Evolutionary conservation across 177 flowering plant species (phyloP), one percentile per base, ranked within the genome.

Genomic region (Telopea speciosissima): DNA sequence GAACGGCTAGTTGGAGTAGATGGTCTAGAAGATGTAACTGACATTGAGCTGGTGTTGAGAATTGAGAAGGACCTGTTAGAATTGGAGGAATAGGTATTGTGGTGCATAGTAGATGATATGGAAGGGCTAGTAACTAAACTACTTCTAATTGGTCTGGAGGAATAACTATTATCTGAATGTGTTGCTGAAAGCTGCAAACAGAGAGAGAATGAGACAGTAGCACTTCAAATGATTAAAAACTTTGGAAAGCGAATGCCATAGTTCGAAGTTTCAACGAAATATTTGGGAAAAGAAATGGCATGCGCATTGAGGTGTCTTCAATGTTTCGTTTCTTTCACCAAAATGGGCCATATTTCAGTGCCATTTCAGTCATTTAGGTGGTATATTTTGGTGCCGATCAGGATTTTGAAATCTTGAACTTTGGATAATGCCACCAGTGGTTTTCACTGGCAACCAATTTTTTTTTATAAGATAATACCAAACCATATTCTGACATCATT

Each of bases 11-110:
- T 77, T 16, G 98, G 97, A 36, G 96, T 85, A 68, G 98, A 87
- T 59, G 96, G 94, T 81, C 97, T 83, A 31, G 78, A 86, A 66
- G 98, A 91, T 67, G 97, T 83, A 45, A 95, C 90, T 0, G 99
- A 92, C 60, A 89, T 88, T 1, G 97, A 89, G 80, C 99, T 95
- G 23, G 96, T 92, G 74, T 89, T 95, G 25, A 95, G 94, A 66
- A 91, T 78, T 58, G 88, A 77, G 66, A 85, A 66, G 33, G 88
- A 81, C 79, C 84, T 84, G 71, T 81, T 68, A 23, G 72, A 25
- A 44, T 72, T 85, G 26, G 94, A 87, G 31, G 88, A 83, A 71
- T 82, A 80, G 25, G 81, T 69, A 62, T 62, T 85, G 73, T 79
- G 80, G 63, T 85, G 87, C 19, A 84, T 7, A 58, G 61, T 77